Conservation (phyloP, 2,329 filamentous ascomycete genomes). For the Diaporthe sp. region DNA sequence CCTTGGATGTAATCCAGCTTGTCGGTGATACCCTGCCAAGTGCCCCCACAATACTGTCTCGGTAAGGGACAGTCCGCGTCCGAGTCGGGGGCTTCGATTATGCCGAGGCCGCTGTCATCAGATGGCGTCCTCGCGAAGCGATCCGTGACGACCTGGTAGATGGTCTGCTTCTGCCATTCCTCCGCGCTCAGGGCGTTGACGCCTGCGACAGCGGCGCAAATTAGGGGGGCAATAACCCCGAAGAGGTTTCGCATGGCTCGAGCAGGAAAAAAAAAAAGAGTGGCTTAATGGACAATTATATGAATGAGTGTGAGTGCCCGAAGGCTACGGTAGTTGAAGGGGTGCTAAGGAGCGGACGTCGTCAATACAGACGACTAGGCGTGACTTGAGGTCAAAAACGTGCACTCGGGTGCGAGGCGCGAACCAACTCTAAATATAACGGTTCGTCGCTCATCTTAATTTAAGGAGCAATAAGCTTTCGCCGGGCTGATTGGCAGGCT, state of each 20-base stretch:
- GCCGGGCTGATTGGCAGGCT: conserved; percentile 5
- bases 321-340: background rate
- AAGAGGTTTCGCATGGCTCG: background rate
- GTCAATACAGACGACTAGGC: background rate
- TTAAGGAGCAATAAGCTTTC: conserved; percentile 25
- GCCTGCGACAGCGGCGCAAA: conserved; percentile 7
- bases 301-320: conserved; percentile 13
- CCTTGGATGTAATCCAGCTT: conserved; percentile 31
- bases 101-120: conserved; percentile 3
- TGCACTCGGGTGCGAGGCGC: background rate
- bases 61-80: conserved; percentile 9
- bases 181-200: conserved; percentile 12
- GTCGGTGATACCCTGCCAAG: conserved; percentile 27
- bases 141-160: conserved; percentile 29
- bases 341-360: conserved; percentile 25
- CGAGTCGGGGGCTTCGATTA: background rate
- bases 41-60: conserved; percentile 25
- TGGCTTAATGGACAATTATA: background rate
- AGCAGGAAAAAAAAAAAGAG: background rate
- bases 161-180: conserved; percentile 33
- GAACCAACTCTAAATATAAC: conserved; percentile 8
- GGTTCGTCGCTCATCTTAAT: background rate
- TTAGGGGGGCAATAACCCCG: background rate
- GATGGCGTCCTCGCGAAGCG: conserved; percentile 15
- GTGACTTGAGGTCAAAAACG: background rate